Evolutionary conservation across 108 stramenopile species (phyloP).

Genomic region (Mediolabrus comicus): DNA sequence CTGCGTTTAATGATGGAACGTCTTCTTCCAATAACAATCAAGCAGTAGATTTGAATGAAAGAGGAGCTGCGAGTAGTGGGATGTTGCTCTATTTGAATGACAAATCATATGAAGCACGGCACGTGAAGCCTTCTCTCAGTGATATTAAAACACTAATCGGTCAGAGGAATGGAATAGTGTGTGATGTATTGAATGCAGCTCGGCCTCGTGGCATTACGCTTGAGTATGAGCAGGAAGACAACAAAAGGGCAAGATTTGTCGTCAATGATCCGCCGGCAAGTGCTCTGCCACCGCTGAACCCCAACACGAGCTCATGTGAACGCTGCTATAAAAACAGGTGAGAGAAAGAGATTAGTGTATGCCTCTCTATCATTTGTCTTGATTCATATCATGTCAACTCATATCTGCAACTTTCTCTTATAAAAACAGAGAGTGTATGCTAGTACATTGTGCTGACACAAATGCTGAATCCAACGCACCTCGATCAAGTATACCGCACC

Average conservation of each 20-base stretch:
- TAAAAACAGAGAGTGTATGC: constrained; percentile 81
- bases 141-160: constrained; percentile 77
- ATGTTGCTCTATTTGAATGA: constrained; percentile 80
- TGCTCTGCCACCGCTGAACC: constrained; percentile 58
- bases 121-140: constrained; percentile 60
- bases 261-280: constrained; percentile 44
- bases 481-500: constrained; percentile 31
- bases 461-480: not conserved
- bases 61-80: constrained; percentile 58
- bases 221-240: constrained; percentile 45
- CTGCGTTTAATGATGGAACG: constrained; percentile 4
- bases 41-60: not conserved
- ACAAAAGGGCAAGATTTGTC: constrained; percentile 8
- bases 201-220: constrained; percentile 67
- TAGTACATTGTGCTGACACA: constrained; percentile 19
- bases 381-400: too few species aligned
- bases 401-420: too few species aligned
- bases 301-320: constrained; percentile 53
- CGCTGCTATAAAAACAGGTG: constrained; percentile 70
- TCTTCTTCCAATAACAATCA: not conserved
- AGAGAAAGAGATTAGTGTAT: too few species aligned
- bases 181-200: constrained; percentile 49
- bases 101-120: constrained; percentile 47
- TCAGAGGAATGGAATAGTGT: constrained; percentile 75
- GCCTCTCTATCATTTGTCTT: too few species aligned